phyloP scores from a whole-genome alignment of 2,329 filamentous ascomycete species.

The Trichoderma sp. region DNA sequence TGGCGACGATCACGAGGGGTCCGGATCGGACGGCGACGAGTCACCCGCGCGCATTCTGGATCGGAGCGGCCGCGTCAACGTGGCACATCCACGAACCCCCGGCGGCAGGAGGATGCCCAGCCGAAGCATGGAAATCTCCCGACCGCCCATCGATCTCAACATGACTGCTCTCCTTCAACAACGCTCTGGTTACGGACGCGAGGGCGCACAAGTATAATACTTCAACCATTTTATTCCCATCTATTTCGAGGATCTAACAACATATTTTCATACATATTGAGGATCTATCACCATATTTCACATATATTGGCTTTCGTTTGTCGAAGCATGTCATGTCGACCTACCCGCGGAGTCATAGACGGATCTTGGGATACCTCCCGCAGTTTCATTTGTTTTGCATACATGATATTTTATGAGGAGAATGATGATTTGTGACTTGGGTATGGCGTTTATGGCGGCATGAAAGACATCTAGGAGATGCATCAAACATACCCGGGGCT shows the following conservation, averaged over 20 bases:
- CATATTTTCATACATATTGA: neutral
- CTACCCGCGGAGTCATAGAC: neutral
- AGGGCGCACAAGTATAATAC: conserved; percentile 14
- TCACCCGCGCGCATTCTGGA: conserved; percentile 51
- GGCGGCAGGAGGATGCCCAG: conserved; percentile 56
- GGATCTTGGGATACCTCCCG: neutral
- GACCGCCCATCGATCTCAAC: conserved; percentile 40
- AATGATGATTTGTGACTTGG: neutral
- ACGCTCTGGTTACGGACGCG: neutral
- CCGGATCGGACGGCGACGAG: conserved; percentile 49
- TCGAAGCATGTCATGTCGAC: neutral
- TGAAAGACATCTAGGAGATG: conserved; percentile 10
- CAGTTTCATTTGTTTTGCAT: neutral
- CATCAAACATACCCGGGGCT: conserved; percentile 17
- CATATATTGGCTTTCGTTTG: neutral
- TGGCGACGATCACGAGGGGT: conserved; percentile 43
- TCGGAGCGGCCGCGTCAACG: conserved; percentile 58
- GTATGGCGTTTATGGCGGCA: conserved; percentile 18
- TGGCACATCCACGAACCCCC: conserved; percentile 59
- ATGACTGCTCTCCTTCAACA: conserved; percentile 32
- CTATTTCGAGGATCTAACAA: neutral
- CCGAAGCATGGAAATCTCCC: conserved; percentile 58
- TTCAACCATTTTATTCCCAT: neutral
- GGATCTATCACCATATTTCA: neutral
- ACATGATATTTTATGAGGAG: neutral